Evolutionary conservation across 2,329 filamentous ascomycete species (phyloP).

Genomic region (Cylindrodendrum hubeiense): DNA sequence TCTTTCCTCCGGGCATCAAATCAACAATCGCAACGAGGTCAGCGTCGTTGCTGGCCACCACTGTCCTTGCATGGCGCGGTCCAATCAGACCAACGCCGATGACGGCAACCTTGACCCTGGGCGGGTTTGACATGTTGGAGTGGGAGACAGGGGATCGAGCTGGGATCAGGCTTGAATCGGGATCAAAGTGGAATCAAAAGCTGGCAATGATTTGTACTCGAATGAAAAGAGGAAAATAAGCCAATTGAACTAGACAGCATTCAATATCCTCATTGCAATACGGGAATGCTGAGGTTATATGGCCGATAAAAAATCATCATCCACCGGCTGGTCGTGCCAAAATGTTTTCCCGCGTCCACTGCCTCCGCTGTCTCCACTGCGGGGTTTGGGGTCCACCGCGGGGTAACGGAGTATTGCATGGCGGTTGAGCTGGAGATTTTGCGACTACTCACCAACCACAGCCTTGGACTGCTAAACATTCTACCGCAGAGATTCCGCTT

Average conservation of each 20-base stretch:
- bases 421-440: not conserved
- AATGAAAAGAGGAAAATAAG: not conserved
- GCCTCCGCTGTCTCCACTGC: not conserved
- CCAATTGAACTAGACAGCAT: not conserved
- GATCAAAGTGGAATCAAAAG: not conserved
- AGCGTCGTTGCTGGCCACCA: slow-evolving; percentile 36
- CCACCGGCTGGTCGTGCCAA: slow-evolving; percentile 2
- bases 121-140: slow-evolving; percentile 23
- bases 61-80: slow-evolving; percentile 47
- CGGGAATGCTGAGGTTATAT: not conserved
- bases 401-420: not conserved
- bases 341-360: slow-evolving; percentile 19
- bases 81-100: slow-evolving; percentile 48
- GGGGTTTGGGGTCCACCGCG: slow-evolving; percentile 5
- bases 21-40: slow-evolving; percentile 48
- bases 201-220: not conserved
- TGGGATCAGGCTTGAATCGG: too few relatives aligned
- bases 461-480: slow-evolving; percentile 13
- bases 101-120: slow-evolving; percentile 39
- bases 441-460: not conserved
- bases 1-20: slow-evolving; percentile 34
- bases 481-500: slow-evolving; percentile 1
- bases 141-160: not conserved
- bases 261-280: not conserved
- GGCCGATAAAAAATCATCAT: not conserved